Conservation (phyloP, 139 green algal genomes). For the Picochlorum sp. region DNA sequence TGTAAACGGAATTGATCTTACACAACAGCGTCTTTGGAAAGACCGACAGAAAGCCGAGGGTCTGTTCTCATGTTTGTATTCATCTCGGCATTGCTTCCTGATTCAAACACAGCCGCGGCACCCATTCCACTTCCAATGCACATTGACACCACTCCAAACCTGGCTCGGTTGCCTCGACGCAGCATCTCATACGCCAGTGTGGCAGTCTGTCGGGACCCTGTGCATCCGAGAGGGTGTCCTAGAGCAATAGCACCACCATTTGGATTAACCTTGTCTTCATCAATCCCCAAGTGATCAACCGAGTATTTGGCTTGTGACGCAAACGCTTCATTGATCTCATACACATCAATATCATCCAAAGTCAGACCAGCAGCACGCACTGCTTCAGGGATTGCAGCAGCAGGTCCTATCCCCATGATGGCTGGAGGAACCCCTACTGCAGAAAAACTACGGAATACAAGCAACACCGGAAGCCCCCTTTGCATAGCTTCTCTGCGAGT, state of each 20-base stretch:
- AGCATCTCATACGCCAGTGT: constrained; percentile 96
- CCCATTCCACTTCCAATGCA: constrained; percentile 96
- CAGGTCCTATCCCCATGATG: constrained; percentile 95
- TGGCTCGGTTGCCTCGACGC: constrained; percentile 57
- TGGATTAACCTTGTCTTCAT: constrained; percentile 85
- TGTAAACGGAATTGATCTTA: background rate
- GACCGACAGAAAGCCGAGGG: too few relatives aligned
- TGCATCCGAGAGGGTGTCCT: constrained; percentile 90
- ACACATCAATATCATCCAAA: constrained; percentile 93
- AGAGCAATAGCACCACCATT: constrained; percentile 97
- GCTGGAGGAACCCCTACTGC: constrained; percentile 89
- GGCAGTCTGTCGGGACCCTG: constrained; percentile 66
- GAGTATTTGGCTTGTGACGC: constrained; percentile 68
- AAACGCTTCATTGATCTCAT: constrained; percentile 98
- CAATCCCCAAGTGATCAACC: constrained; percentile 75
- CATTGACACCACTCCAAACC: constrained; percentile 96
- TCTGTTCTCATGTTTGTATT: constrained; percentile 1
- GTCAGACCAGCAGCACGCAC: constrained; percentile 64
- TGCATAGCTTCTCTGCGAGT: constrained; percentile 73
- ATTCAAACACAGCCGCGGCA: constrained; percentile 84
- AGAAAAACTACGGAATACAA: constrained; percentile 82
- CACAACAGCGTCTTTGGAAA: constrained; percentile 11
- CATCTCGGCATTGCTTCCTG: constrained; percentile 16
- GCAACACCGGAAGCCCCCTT: constrained; percentile 80
- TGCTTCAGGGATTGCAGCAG: constrained; percentile 89